phyloP scores from a whole-genome alignment of 345 rosid genomes.

The Eucalyptus rudis region DNA sequence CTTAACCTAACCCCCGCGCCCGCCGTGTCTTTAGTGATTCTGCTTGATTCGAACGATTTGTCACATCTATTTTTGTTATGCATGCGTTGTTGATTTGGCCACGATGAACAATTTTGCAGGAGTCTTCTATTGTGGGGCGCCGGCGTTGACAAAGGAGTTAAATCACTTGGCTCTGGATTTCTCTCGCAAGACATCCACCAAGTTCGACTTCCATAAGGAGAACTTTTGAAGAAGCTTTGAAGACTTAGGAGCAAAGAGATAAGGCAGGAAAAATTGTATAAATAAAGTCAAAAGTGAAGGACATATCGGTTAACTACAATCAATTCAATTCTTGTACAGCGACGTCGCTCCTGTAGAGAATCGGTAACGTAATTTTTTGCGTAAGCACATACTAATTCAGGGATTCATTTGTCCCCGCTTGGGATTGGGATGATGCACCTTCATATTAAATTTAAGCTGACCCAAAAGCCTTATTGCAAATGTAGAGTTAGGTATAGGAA shows the following conservation, averaged over 20 bases:
- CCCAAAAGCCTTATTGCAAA: not conserved
- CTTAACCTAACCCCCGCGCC: not conserved
- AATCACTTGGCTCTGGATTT: slow-evolving; percentile 60
- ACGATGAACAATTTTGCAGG: slow-evolving; percentile 28
- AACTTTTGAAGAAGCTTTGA: slow-evolving; percentile 33
- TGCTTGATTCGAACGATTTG: not conserved
- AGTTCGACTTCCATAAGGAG: slow-evolving; percentile 90
- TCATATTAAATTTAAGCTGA: not conserved
- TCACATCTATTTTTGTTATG: not conserved
- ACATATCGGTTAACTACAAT: not conserved
- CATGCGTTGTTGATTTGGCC: not conserved
- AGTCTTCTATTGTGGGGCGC: slow-evolving; percentile 89
- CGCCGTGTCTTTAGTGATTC: not conserved
- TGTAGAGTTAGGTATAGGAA: not conserved
- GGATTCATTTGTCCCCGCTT: not conserved
- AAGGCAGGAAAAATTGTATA: not conserved
- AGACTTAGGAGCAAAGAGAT: not conserved
- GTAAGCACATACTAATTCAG: not conserved
- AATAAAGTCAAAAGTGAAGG: not conserved
- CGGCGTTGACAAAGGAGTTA: slow-evolving; percentile 51
- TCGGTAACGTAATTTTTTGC: not conserved
- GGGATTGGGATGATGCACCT: not conserved
- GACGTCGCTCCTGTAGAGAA: not conserved
- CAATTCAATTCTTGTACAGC: not conserved
- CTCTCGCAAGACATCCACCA: slow-evolving; percentile 69